Conservation (phyloP, 768 basidiomycete genomes). For the Amanita molliuscula region DNA sequence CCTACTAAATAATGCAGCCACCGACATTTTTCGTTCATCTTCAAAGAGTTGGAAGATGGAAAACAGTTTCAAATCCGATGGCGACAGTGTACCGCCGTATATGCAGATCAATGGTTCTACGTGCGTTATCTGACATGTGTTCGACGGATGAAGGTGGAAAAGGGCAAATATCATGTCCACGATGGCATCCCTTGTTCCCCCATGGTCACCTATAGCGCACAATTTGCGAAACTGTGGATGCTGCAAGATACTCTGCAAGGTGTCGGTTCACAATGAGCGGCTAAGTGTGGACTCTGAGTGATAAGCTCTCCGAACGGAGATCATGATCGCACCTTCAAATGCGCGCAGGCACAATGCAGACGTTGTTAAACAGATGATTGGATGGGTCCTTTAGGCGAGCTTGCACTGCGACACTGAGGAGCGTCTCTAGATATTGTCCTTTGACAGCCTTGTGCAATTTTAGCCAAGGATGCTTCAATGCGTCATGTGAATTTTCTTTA, state of each 20-base stretch:
- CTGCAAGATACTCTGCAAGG: slow-evolving; percentile 67
- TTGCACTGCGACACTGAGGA: slow-evolving; percentile 55
- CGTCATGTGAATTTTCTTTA: not conserved
- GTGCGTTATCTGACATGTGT: slow-evolving; percentile 80
- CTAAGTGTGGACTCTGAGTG: slow-evolving; percentile 20
- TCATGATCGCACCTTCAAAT: slow-evolving; percentile 1
- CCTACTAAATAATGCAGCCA: slow-evolving; percentile 46
- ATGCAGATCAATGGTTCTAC: slow-evolving; percentile 65
- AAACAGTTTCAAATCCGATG: slow-evolving; percentile 56
- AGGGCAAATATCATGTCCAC: slow-evolving; percentile 50
- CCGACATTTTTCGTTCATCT: slow-evolving; percentile 50
- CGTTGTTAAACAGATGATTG: slow-evolving; percentile 33
- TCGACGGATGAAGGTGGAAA: slow-evolving; percentile 68
- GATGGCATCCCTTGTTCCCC: slow-evolving; percentile 32
- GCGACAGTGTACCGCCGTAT: slow-evolving; percentile 66
- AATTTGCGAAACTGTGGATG: slow-evolving; percentile 50
- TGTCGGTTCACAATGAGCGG: slow-evolving; percentile 66
- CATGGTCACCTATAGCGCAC: slow-evolving; percentile 18
- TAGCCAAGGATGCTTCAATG: slow-evolving; percentile 20
- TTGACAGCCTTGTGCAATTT: slow-evolving; percentile 28
- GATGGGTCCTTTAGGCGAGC: slow-evolving; percentile 38
- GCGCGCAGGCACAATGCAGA: slow-evolving; percentile 18
- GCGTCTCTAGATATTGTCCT: slow-evolving; percentile 57
- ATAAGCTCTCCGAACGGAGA: not conserved
- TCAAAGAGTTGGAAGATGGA: slow-evolving; percentile 77